Evolutionary conservation across 352 stramenopile genomes (phyloP).

Genomic region (Pythium rishiriense): DNA sequence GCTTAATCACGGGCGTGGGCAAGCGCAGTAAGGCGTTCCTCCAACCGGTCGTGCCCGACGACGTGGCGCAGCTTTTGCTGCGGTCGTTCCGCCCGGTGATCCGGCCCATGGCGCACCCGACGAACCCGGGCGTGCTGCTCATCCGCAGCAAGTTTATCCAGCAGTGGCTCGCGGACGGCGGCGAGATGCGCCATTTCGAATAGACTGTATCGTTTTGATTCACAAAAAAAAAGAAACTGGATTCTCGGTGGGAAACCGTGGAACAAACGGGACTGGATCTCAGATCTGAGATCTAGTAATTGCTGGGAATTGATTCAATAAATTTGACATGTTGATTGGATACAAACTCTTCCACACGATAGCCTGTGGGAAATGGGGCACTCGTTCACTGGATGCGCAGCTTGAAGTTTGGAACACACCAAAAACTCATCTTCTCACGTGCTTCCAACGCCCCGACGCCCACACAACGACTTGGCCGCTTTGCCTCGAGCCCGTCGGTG

Average conservation of each 20-base stretch:
- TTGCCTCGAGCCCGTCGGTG: neutral
- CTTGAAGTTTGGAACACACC: neutral
- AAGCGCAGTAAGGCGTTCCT: conserved; percentile 61
- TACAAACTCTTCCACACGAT: no score
- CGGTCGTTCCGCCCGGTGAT: conserved; percentile 50
- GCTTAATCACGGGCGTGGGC: conserved; percentile 74
- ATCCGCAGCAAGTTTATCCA: conserved; percentile 49
- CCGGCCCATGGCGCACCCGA: conserved; percentile 52
- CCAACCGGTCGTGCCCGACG: conserved; percentile 54
- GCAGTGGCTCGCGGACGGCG: conserved; percentile 46
- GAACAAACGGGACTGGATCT: no score
- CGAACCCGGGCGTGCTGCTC: conserved; percentile 58
- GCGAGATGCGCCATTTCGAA: conserved; percentile 22
- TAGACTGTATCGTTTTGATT: no score
- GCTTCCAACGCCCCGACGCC: no score
- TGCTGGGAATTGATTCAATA: no score
- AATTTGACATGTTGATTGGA: no score
- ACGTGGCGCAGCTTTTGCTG: conserved; percentile 53
- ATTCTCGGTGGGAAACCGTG: neutral
- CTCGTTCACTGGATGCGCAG: no score
- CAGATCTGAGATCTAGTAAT: neutral
- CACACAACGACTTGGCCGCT: no score
- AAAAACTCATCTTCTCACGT: no score
- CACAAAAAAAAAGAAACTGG: no score
- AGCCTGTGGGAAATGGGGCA: no score